Conservation (phyloP, 371 early-diverging fungal genomes). For the Syncephalis fuscata region DNA sequence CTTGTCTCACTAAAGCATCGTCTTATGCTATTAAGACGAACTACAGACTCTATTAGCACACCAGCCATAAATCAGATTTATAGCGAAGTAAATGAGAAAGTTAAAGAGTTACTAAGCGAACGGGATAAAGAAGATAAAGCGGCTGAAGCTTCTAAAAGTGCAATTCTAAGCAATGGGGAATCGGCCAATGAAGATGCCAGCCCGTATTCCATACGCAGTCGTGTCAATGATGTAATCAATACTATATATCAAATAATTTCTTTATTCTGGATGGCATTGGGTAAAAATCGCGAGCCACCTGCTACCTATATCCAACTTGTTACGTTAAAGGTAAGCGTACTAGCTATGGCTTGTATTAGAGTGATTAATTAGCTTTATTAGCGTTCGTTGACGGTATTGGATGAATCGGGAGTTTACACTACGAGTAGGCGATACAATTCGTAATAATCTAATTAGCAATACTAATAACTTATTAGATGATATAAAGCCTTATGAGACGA, state of each 20-base stretch:
- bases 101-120: no score
- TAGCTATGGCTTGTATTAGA: neutral
- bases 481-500: conserved; percentile 34
- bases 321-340: conserved; percentile 49
- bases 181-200: no score
- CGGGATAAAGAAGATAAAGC: no score
- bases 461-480: conserved; percentile 18
- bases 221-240: conserved; percentile 56
- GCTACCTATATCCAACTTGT: conserved; percentile 64
- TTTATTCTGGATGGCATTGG: conserved; percentile 59
- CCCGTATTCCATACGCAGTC: conserved; percentile 19
- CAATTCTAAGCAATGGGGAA: no score
- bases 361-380: neutral
- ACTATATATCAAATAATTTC: conserved; percentile 63
- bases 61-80: no score
- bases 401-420: neutral
- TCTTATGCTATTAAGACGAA: no score
- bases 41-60: no score
- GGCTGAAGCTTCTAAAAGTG: no score
- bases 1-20: no score
- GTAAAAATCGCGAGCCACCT: conserved; percentile 58
- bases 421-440: no score
- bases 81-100: no score
- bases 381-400: neutral
- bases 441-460: no score